Base-by-base conservation (phyloP, 2,329 filamentous ascomycete species). In the Fusarium newnesense region DNA sequence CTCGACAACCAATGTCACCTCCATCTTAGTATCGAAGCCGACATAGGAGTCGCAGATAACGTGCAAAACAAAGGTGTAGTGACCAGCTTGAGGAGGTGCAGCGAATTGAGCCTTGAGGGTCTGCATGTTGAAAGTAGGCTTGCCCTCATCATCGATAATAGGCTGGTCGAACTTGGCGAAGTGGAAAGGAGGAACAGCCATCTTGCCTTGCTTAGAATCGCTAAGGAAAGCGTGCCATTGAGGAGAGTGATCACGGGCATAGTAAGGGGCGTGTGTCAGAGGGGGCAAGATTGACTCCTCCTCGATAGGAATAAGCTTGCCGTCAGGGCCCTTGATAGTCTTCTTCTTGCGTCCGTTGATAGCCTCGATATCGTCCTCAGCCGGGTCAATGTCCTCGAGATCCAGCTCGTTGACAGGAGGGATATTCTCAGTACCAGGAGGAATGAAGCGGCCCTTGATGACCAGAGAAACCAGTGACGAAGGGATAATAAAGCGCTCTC, bases 31-130 rank as follows among this genome's bases (percentile, higher is more conserved):
- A 81, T 99, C 97, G 75, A 98, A 94, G 50, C 96, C 96, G 50
- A 99, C 87, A 78, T 99, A 99, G 79, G 94, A 95, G 83, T 99
- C 96, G 80, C 95, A 98, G 60, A 98, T 87, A 72, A 98, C 86
- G 82, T 98, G 93, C 91, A 98, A 93, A 69, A 95, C 93, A 80
- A 99, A 99, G 3, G 93, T 95, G 84, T 97, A 99, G 81, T 95
- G 93, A 50, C 96, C 96, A 9, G 94, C 90, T 80, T 97, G 94
- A 30, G 96, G 95, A 47, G 96, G 96, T 4, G 96, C 96, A 74
- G 96, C 94, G 83, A 99, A 99, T 81, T 98, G 94, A 81, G 97
- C 96, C 87, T 97, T 98, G 79, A 98, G 87, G 7, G 96, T 99
- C 83, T 98, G 95, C 84, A 99, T 92, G 78, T 95, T 92, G 85